Evolutionary conservation across 495 filamentous ascomycete genomes (phyloP), one percentile per base, ranked within the genome.

Genomic region (Penicillium cataractarum): DNA sequence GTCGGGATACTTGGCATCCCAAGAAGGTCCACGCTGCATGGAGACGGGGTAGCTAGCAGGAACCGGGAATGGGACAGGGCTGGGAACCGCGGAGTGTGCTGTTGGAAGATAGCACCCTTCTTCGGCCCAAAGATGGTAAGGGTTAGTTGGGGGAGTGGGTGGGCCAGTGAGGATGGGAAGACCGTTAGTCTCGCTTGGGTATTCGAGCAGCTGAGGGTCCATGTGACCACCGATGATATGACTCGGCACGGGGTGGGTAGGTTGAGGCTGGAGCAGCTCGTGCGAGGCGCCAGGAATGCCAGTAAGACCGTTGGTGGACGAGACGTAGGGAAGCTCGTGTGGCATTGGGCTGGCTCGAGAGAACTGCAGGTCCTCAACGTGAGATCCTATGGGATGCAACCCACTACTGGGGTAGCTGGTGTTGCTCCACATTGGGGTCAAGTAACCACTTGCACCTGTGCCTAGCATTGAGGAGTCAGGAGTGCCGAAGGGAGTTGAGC

Each of bases 241-340:
- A 37, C 55, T 55, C 19, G 72, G 52, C 26, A 64, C 55, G 31
- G 73, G 46, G 1, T 71, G 62, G 9, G 62, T 56, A 12, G 69
- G 63, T 9, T 71, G 73, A 19, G 74, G 71, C 44, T 80, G 79
- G 39, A 87, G 74, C 49, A 86, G 73, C 33, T 87, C 86, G 59
- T 85, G 82, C 6, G 77, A 66, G 37, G 69, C 81, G 32, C 86
- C 86, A 17, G 86, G 86, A 27, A 89, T 69, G 9, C 83, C 80
- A 26, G 79, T 75, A 37, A 85, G 61, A 29, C 74, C 63, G 21
- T 68, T 74, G 37, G 24, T 31, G 3, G 77, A 71, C 21, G 73
- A 54, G 39, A 55, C 57, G 55, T 74, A 78, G 63, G 75, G 65
- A 61, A 67, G 57, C 56, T 72, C 73, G 29, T 73, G 67, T 68